phyloP scores from a whole-genome alignment of 768 basidiomycete species.

The Mrakia blollopis region DNA sequence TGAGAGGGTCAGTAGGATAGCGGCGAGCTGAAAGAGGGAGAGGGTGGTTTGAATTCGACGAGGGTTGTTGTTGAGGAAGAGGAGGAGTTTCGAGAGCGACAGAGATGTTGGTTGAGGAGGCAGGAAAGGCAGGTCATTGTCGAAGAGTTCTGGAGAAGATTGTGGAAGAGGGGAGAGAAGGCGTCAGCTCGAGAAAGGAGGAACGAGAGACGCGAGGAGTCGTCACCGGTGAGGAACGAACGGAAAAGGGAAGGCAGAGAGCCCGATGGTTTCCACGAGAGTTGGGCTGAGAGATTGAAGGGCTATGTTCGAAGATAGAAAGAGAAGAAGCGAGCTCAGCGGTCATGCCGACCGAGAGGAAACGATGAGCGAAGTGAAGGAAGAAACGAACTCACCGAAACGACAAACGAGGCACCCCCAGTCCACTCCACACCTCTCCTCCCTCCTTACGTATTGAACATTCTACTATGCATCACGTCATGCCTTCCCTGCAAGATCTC shows the following conservation, averaged over 20 bases:
- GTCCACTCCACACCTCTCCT: not conserved
- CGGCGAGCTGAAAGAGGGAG: not conserved
- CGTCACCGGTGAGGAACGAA: too few relatives aligned
- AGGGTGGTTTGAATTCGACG: not conserved
- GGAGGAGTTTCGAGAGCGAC: not conserved
- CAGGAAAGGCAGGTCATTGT: not conserved
- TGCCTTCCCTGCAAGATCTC: constrained; percentile 86
- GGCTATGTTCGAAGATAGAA: too few relatives aligned
- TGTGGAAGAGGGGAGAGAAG: not conserved
- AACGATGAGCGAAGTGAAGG: too few relatives aligned
- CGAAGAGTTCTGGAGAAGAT: not conserved
- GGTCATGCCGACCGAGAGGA: too few relatives aligned
- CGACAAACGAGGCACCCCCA: not conserved
- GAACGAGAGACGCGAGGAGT: too few relatives aligned
- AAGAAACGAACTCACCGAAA: not conserved
- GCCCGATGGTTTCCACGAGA: too few relatives aligned
- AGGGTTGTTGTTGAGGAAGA: not conserved
- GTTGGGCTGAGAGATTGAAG: too few relatives aligned
- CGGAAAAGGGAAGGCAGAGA: too few relatives aligned
- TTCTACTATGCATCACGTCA: constrained; percentile 89
- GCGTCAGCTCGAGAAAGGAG: not conserved
- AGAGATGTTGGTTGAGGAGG: not conserved
- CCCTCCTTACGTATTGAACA: constrained; percentile 63
- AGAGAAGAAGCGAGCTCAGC: too few relatives aligned
- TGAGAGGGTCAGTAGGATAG: not conserved